Evolutionary conservation across 768 basidiomycete species (phyloP), one percentile per base, ranked within the genome.

Genomic region (Rhizopogon sp.): DNA sequence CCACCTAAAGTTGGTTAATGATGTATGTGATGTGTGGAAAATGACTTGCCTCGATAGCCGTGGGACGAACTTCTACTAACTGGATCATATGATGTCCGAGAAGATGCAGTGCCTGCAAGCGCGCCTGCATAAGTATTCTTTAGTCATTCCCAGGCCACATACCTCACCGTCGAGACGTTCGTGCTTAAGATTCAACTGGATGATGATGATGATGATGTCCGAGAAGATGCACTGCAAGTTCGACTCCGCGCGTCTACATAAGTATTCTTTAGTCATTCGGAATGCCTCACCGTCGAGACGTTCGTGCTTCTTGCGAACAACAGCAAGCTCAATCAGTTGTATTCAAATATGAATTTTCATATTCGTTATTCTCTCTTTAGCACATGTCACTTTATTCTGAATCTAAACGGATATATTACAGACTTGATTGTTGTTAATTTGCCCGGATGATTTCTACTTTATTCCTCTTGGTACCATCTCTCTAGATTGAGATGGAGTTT

Each of bases 401-500:
- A 25, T 25, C 25, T 25, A 29, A 16, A 22, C 37, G 40, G 5
- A 28, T 46, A 28, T 54, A 58, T 58, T 60, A 57, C 57, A 59
- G 49, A 44, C 11, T 14, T 25, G 25, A 25, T 25, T 25, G 25
- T 25, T 43, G 43, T 44, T 8, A 46, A 33, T 31, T 35, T 35
- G 33, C 4, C 25, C 25, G 4, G 25, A 13, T 33, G 14, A 39
- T 41, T 39, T 33, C 16, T 31, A 29, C 40, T 41, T 28, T 22
- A 45, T 5, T 41, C 40, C 29, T 5, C 25, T 25, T 52, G 53
- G 41, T 56, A 56, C 56, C 49, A 41, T 49, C 29, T 42, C 39
- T 39, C 25, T 5, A 25, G 25, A 57, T 69, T 69, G 7, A 60
- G 39, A 68, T 70, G 68, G 70, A 70, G 68, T 60, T 70, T 25